Conservation (phyloP, 78 protist genomes). For the Planoprotostelium fungivorum region DNA sequence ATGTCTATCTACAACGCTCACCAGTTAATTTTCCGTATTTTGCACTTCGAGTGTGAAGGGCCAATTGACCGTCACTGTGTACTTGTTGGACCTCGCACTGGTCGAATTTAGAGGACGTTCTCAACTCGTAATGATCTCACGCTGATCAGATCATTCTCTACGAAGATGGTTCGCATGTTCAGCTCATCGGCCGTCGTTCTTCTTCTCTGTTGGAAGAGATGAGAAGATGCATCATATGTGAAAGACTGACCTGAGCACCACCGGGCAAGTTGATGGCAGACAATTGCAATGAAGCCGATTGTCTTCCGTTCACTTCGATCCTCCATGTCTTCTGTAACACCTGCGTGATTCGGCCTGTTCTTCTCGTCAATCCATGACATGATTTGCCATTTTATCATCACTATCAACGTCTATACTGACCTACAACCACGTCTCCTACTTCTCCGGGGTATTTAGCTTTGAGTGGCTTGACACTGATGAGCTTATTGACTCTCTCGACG, state of each 20-base stretch:
- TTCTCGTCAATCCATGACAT: neutral
- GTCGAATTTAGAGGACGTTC: neutral
- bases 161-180: conserved; percentile 77
- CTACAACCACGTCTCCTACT: conserved; percentile 88
- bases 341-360: conserved; percentile 23
- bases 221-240: no score
- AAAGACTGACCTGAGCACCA: conserved; percentile 54
- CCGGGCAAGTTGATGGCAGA: conserved; percentile 84
- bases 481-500: conserved; percentile 72
- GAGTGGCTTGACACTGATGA: conserved; percentile 68
- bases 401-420: no score
- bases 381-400: neutral
- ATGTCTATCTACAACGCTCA: no score
- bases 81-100: conserved; percentile 79
- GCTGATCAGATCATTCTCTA: conserved; percentile 76
- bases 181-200: conserved; percentile 73
- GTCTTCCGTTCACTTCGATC: conserved; percentile 68
- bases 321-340: conserved; percentile 72
- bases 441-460: conserved; percentile 70
- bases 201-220: conserved; percentile 61
- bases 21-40: conserved; percentile 79
- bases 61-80: conserved; percentile 55
- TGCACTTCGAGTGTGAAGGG: conserved; percentile 75
- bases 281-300: conserved; percentile 60
- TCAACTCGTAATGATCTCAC: conserved; percentile 3